phyloP scores from a whole-genome alignment of 306 rosid species.

The Amphicarpaea edgeworthii region DNA sequence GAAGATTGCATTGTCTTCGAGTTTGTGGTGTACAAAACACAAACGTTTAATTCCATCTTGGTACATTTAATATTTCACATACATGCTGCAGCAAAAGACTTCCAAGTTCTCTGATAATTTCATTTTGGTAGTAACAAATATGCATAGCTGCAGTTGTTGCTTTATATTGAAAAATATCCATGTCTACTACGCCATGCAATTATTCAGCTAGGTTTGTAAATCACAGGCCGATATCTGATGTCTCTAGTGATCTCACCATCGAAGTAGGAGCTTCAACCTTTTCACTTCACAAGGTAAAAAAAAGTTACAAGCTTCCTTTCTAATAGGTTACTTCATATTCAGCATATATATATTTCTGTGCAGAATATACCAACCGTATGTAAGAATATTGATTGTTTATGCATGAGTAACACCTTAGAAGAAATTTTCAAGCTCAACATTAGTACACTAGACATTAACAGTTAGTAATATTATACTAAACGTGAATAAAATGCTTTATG shows the following conservation, averaged over 20 bases:
- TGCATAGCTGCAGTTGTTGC: conserved; percentile 49
- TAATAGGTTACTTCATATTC: conserved; percentile 37
- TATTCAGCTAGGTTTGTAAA: conserved; percentile 45
- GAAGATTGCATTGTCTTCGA: conserved; percentile 50
- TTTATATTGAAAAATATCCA: conserved; percentile 36
- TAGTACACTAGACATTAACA: conserved; percentile 25
- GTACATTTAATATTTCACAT: conserved; percentile 29
- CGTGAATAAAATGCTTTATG: conserved; percentile 7
- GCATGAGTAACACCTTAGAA: conserved; percentile 26
- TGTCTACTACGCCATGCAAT: conserved; percentile 47
- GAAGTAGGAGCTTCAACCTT: conserved; percentile 92
- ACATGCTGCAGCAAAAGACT: conserved; percentile 47
- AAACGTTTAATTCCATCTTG: conserved; percentile 25
- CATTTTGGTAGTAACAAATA: conserved; percentile 51
- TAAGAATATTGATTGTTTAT: conserved; percentile 30
- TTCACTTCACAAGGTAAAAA: conserved; percentile 92
- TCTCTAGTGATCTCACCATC: conserved; percentile 85
- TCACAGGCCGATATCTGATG: conserved; percentile 98
- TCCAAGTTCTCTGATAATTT: conserved; percentile 44
- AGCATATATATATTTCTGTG: conserved; percentile 9
- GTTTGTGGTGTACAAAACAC: conserved; percentile 49
- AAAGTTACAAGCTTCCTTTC: conserved; percentile 21
- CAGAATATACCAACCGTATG: neutral
- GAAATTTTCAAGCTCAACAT: conserved; percentile 17
- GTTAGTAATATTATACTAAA: conserved; percentile 22